These are phyloP conservation scores for Sporothrix phasma DNA, from an alignment of 2,329 filamentous ascomycete species.

Conservation along the genomic window DNA sequence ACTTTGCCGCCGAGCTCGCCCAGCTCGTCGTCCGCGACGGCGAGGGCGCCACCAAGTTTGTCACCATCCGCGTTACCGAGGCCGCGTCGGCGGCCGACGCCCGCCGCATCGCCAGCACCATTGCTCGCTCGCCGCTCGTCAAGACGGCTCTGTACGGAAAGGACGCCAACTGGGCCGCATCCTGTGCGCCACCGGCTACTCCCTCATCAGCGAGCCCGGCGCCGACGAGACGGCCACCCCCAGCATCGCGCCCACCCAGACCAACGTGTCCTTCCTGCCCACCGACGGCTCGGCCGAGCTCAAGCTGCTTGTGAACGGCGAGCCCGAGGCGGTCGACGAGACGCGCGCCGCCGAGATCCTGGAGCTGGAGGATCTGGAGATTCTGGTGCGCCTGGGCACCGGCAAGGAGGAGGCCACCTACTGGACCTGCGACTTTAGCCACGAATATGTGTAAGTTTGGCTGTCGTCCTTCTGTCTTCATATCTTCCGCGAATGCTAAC, in stretches of 20 bases:
- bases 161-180: conserved; percentile 98
- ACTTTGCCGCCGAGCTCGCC: conserved; percentile 73
- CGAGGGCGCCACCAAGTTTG: conserved; percentile 96
- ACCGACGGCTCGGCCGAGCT: conserved; percentile 67
- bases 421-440: conserved; percentile 81
- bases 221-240: conserved; percentile 46
- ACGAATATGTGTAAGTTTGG: conserved; percentile 53
- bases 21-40: conserved; percentile 93
- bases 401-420: conserved; percentile 59
- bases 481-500: not conserved
- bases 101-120: conserved; percentile 71
- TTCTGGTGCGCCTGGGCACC: conserved; percentile 62
- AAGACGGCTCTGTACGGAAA: conserved; percentile 96
- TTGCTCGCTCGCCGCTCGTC: conserved; percentile 84
- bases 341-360: conserved; percentile 66
- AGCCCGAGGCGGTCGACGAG: conserved; percentile 73
- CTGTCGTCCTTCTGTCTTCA: not conserved
- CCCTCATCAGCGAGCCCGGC: conserved; percentile 50
- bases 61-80: conserved; percentile 77
- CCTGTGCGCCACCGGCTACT: conserved; percentile 85
- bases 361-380: conserved; percentile 68
- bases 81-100: conserved; percentile 60
- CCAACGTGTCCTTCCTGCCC: conserved; percentile 70
- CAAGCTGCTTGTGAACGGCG: conserved; percentile 66
- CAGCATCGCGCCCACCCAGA: conserved; percentile 54